phyloP scores from a whole-genome alignment of 768 basidiomycete genomes.

The Galerina sulciceps region DNA sequence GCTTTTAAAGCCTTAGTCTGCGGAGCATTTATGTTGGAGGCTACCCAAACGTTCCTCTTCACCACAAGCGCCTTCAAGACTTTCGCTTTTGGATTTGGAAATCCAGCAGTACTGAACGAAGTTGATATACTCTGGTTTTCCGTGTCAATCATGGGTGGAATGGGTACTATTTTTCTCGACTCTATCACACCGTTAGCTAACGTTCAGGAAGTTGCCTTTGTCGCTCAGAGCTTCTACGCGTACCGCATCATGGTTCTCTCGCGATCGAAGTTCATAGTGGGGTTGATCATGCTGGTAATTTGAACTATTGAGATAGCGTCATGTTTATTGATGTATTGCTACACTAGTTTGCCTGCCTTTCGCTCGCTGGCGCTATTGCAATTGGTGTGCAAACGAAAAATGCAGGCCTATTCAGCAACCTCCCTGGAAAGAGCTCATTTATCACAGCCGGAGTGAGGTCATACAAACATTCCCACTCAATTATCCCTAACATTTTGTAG shows the following conservation, averaged over 20 bases:
- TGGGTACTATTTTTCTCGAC: constrained; percentile 1
- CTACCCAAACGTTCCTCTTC: constrained; percentile 19
- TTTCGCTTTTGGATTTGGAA: constrained; percentile 24
- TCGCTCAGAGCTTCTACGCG: constrained; percentile 17
- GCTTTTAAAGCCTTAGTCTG: constrained; percentile 17
- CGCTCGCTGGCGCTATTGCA: constrained; percentile 16
- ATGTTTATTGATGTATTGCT: neutral
- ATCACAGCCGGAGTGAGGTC: constrained; percentile 15
- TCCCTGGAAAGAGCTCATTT: constrained; percentile 5
- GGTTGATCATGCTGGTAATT: constrained; percentile 5
- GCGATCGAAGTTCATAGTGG: neutral
- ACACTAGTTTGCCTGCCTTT: neutral
- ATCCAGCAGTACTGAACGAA: constrained; percentile 12
- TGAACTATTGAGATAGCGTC: neutral
- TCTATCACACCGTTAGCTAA: neutral
- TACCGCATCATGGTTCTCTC: constrained; percentile 13
- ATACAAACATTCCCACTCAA: neutral
- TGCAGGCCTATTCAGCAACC: constrained; percentile 12
- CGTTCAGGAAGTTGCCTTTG: constrained; percentile 11
- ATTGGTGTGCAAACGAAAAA: constrained; percentile 16
- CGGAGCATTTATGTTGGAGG: constrained; percentile 16
- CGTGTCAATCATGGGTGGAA: constrained; percentile 19
- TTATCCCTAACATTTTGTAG: neutral
- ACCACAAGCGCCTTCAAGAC: constrained; percentile 20
- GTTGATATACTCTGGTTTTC: constrained; percentile 21